Evolutionary conservation across 2,329 filamentous ascomycete species (phyloP), one percentile per base, ranked within the genome.

Genomic region (Monosporascus sp.): DNA sequence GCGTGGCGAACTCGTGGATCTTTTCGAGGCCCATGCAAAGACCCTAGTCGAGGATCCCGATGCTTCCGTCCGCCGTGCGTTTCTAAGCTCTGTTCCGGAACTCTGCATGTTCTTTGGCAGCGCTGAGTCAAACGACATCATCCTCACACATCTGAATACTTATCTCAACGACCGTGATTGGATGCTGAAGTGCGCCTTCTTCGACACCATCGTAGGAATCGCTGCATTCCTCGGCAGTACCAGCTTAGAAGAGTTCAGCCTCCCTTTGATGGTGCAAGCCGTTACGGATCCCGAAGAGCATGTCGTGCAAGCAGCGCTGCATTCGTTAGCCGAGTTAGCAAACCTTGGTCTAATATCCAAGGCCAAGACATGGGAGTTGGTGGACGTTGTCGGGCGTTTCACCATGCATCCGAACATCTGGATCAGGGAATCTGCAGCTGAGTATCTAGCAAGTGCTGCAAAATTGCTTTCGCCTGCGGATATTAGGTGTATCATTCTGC

Each of bases 111-210:
- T 99, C 70, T 97, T 99, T 60, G 91, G 90, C 3, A 92, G 89
- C 55, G 81, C 86, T n/a, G 88, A 91, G 64, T 88, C 93, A 1
- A 97, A 95, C 67, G 94, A 99, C 65, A 90, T 99, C n/a, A 85
- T 99, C 17, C 75, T 99, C 22, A 96, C 91, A 34, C 94, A 99
- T 72, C 76, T 99, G 27, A 97, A 97, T 65, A 99, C 94, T 0
- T 99, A 99, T 63, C 74, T 99, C 8, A 99, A 99, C 60, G 94
- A 97, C 63, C 84, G 88, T 42, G 92, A 99, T 67, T 99, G 94
- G 94, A 90, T 90, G 68, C 74, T 99, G 34, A 97, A 96, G 69
- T 97, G 91, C 63, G 91, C 93, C 3, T 97, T 97, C 67, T 97
- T 99, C 64, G 92, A 96, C 65, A 90, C 91, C 0, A 90, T 97